Evolutionary conservation across 2,329 filamentous ascomycete genomes (phyloP).

Genomic region (Aspergillus clavatus): DNA sequence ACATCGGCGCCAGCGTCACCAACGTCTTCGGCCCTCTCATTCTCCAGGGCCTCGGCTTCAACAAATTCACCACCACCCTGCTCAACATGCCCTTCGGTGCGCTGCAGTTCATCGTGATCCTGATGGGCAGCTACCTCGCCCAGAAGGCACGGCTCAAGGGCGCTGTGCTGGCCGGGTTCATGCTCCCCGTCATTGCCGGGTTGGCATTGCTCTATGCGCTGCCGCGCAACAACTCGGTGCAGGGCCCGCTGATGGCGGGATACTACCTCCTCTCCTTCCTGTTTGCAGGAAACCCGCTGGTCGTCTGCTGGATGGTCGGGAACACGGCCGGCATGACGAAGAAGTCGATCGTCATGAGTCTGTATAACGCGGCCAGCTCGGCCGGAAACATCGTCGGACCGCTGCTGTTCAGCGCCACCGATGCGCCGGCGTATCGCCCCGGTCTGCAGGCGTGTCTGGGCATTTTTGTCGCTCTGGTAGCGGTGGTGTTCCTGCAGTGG

Average conservation of each 20-base stretch:
- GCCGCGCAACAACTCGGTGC: conserved; percentile 39
- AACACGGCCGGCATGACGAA: conserved; percentile 67
- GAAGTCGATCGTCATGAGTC: conserved; percentile 59
- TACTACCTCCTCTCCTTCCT: conserved; percentile 65
- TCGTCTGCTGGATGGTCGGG: conserved; percentile 64
- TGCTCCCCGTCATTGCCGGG: conserved; percentile 59
- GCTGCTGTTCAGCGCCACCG: conserved; percentile 54
- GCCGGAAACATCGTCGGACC: conserved; percentile 65
- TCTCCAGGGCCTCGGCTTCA: conserved; percentile 55
- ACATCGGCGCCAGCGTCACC: conserved; percentile 59
- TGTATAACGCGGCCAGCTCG: conserved; percentile 59
- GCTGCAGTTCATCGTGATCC: conserved; percentile 56
- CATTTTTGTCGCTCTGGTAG: conserved; percentile 48
- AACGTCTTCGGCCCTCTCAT: conserved; percentile 64
- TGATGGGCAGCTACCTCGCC: conserved; percentile 55
- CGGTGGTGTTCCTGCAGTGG: conserved; percentile 51
- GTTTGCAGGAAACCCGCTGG: conserved; percentile 61
- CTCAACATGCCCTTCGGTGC: conserved; percentile 65
- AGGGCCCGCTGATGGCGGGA: conserved; percentile 50
- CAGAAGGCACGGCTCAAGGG: conserved; percentile 56
- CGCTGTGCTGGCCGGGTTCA: conserved; percentile 49
- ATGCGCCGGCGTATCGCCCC: conserved; percentile 56
- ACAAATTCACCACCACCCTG: conserved; percentile 54
- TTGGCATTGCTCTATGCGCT: conserved; percentile 53
- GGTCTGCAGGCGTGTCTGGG: conserved; percentile 51